Percentiles rank a stretch among this genome's conserved stretches.
Conservation (phyloP, 495 filamentous ascomycete genomes). For the Extremus antarcticus region DNA sequence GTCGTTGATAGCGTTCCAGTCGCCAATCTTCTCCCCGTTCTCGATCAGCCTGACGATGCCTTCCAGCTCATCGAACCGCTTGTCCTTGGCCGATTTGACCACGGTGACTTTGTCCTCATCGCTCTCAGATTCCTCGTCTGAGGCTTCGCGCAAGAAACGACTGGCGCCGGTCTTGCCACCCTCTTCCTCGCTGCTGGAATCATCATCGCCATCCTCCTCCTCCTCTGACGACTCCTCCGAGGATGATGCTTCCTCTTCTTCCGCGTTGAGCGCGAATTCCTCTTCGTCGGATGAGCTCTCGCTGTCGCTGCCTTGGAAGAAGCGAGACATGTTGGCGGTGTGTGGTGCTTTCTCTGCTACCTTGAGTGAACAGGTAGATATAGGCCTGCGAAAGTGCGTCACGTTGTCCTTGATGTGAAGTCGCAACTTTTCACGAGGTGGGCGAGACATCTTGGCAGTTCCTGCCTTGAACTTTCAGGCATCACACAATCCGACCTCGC, state of each 20-base stretch:
- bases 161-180: slow-evolving; percentile 57
- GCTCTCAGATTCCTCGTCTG: slow-evolving; percentile 51
- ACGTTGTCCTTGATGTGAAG: background rate
- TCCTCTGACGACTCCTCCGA: slow-evolving; percentile 28
- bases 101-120: slow-evolving; percentile 65
- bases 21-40: slow-evolving; percentile 92
- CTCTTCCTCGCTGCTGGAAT: slow-evolving; percentile 47
- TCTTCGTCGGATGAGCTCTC: slow-evolving; percentile 77
- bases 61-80: slow-evolving; percentile 88
- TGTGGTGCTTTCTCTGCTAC: background rate
- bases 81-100: slow-evolving; percentile 95
- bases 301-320: slow-evolving; percentile 89
- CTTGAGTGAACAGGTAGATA: no score
- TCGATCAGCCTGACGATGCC: slow-evolving; percentile 78
- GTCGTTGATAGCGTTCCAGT: slow-evolving; percentile 77
- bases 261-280: slow-evolving; percentile 68
- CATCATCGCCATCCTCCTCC: slow-evolving; percentile 26
- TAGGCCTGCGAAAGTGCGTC: no score
- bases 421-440: no score
- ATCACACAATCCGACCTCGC: no score
- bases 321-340: slow-evolving; percentile 67
- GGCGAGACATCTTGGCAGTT: no score
- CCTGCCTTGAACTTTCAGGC: no score
- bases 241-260: slow-evolving; percentile 46
- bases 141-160: slow-evolving; percentile 66